phyloP scores from a whole-genome alignment of 805 yeast genomes.

The Pichia nakasei region DNA sequence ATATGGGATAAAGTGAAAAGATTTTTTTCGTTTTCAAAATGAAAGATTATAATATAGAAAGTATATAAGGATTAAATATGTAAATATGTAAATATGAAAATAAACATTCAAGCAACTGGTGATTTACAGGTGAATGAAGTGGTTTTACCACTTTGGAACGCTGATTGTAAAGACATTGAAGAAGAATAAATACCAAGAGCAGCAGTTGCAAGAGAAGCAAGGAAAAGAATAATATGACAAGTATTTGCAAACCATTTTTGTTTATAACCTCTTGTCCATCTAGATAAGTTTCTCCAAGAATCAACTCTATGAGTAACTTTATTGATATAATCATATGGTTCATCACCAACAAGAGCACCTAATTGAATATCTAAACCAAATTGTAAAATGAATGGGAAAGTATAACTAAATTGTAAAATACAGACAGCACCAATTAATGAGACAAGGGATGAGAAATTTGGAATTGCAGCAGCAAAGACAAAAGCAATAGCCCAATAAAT shows the following conservation, averaged over 20 bases:
- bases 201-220: slow-evolving; percentile 6
- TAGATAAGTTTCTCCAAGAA: slow-evolving; percentile 4
- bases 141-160: slow-evolving; percentile 2
- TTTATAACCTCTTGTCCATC: slow-evolving; percentile 8
- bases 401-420: slow-evolving; percentile 38
- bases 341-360: slow-evolving; percentile 5
- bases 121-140: slow-evolving; percentile 8
- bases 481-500: slow-evolving; percentile 38
- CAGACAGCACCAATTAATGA: slow-evolving; percentile 35
- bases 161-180: slow-evolving; percentile 4
- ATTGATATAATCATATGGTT: slow-evolving; percentile 3
- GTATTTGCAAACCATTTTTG: slow-evolving; percentile 7
- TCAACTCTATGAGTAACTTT: slow-evolving; percentile 5
- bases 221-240: slow-evolving; percentile 3
- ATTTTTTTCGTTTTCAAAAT: no score
- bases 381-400: slow-evolving; percentile 29
- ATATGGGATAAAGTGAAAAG: no score
- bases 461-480: slow-evolving; percentile 36
- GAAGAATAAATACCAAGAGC: slow-evolving; percentile 7
- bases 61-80: no score
- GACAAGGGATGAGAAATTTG: slow-evolving; percentile 32
- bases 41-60: neutral
- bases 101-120: neutral
- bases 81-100: no score
- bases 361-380: slow-evolving; percentile 6